Base-by-base conservation (phyloP, 352 stramenopile species). In the Pythium aquatile region DNA sequence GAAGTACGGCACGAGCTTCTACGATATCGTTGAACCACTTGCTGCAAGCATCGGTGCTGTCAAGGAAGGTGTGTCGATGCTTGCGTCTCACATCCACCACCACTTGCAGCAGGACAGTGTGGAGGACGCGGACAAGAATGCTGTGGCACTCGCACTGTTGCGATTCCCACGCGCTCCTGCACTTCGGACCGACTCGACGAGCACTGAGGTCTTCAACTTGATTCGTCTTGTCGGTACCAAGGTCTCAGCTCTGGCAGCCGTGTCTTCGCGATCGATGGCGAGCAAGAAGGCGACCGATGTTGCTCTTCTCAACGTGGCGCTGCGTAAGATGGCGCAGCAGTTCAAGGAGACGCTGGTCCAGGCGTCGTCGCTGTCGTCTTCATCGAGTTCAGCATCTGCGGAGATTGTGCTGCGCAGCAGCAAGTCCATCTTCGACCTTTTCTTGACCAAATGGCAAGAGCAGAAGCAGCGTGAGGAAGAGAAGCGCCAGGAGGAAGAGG, bases 11-110 rank as follows among this genome's bases (percentile, higher is more conserved):
- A 74, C 78, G 17, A 85, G 74, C 32, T 97, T 94, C 62, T 76
- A 79, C 33, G 91, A 97, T 70, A 80, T 97, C 14, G 59, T 96
- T 13, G 83, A 95, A 54, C 90, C 91, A 16, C 66, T 97, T 20
- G 72, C 70, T 0, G 78, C 85, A 0, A 74, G 84, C n/a, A 83
- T 97, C 30, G 88, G 84, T 42, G 79, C 85, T 8, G 79, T 97
- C 17, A 96, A 97, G 63, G 89, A 97, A 63, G 91, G 91, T 17
- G 51, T 97, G 28, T 76, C 83, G 5, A 70, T 96, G 57, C 61
- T 96, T 0, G 73, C 75, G 14, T 90, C 79, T 76, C 78, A 83
- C 8, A 72, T 91, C 26, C 78, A 80, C 55, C 63, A 82, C n/a
- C 59, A 81, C 9, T 63, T 91, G 5, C 77, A 89, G 60, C 69